Evolutionary conservation across 371 early-diverging fungal genomes (phyloP), one percentile per base, ranked within the genome.

Genomic region (Rhizomucor pusillus): DNA sequence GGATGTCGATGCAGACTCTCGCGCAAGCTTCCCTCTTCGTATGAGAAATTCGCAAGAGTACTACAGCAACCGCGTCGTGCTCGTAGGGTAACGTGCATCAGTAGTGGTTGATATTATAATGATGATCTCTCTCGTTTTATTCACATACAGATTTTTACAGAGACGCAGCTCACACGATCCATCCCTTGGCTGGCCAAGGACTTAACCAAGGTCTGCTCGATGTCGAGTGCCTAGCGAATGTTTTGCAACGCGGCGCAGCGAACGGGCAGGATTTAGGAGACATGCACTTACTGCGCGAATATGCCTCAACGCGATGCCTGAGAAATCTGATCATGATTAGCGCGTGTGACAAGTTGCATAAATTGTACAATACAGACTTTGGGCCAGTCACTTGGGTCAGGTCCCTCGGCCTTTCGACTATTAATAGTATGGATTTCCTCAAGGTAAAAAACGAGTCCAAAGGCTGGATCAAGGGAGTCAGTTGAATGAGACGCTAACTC

Each of bases 171-270:
- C 98, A 98, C 62, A 81, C 92, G 0, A 86, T 94, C 35, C 98
- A 98, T 61, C 98, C 98, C 16, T 77, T 98, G 55, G 98, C 97
- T 5, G 98, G 98, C 0, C 98, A 95, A 71, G 98, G 98, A 10
- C 69, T 98, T 39, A 97, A 97, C 67, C 84, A 95, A 61, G 98
- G 98, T 1, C 59, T 98, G 3, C 79, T 85, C 4, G 98, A 98
- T 67, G 92, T 90, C 0, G 80, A 86, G 54, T 71, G 84, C 41
- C 75, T 98, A 25, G 71, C 84, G 0, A 60, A 74, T 22, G 68
- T 82, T 6, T 56, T 97, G 22, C 79, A 79, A 41, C 70, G 72
- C 18, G 93, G 90, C 2, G 67, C 83, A 10, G 52, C 52, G 1
- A 78, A 75, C 4, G 98, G 98, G 12, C 80, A 85, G 34, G 97